Percentiles rank a stretch among this genome's conserved stretches.
These are phyloP conservation scores for Sporothrix dimorphospora DNA, from an alignment of 2,329 filamentous ascomycete genomes.

Conservation along the genomic window DNA sequence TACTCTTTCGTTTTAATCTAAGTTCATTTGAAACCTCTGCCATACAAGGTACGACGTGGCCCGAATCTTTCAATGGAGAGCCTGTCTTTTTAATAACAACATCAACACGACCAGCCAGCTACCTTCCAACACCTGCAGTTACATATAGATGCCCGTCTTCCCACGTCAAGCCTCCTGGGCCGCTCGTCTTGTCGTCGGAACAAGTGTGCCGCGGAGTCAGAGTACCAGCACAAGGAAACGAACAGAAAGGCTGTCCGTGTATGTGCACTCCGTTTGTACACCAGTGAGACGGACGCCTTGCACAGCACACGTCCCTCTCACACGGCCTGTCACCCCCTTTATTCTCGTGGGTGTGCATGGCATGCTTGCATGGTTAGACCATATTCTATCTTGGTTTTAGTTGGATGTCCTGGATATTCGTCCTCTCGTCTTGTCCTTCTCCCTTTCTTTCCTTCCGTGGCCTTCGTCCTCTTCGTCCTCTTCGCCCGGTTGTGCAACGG, in stretches of 20 bases:
- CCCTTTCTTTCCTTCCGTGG: neutral
- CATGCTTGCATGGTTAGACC: neutral
- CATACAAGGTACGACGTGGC: neutral
- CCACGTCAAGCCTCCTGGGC: neutral
- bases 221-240: neutral
- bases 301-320: neutral
- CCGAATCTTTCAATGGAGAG: neutral
- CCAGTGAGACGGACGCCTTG: neutral
- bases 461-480: neutral
- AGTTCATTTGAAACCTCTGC: neutral
- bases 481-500: neutral
- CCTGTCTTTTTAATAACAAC: neutral
- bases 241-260: too few species aligned
- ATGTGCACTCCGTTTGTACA: neutral
- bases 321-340: neutral
- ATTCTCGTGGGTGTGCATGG: neutral
- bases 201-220: neutral
- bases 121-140: neutral
- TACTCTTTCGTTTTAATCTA: neutral
- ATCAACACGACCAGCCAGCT: neutral
- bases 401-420: neutral
- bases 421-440: neutral
- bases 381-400: neutral
- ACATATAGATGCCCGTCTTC: neutral
- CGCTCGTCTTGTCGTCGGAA: neutral